Base-by-base conservation (phyloP, 345 rosid species). In the Trapa incisa region DNA sequence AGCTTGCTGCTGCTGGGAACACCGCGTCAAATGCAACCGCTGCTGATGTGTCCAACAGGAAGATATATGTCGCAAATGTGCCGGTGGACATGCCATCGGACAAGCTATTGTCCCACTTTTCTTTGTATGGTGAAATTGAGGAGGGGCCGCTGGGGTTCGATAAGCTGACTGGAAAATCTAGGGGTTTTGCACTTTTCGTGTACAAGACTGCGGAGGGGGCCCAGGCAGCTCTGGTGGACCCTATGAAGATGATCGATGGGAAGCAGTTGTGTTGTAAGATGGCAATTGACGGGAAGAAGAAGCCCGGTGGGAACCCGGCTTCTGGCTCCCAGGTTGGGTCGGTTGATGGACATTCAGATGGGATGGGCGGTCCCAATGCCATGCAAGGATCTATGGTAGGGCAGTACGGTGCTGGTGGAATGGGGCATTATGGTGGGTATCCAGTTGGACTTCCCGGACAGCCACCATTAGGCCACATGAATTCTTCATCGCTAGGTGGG, bases 101-200 rank as follows among this genome's bases (percentile, higher is more conserved):
- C 61, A 91, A 86, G 81, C 66, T 91, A 6, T 29, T 80, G 71
- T 77, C 79, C 37, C 85, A 69, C 60, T 91, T 91, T 61, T 22
- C 84, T 17, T 77, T 75, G 68, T 91, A 84, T 56, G 97, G 97
- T 0, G 96, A 91, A 70, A 89, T 91, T 38, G 97, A 89, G 64
- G 94, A 86, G 71, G 97, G 97, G 14, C 97, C 97, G 1, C 69
- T 91, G 38, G 98, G 98, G 2, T 87, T 87, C 57, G 98, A 92
- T 76, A 89, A 89, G 73, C 79, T 80, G 78, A 89, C 96, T 2
- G 96, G 98, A 52, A 91, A 91, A 65, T 86, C 96, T 1, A 85
- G 80, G 64, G 98, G 98, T 0, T 92, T 85, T 61, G 94, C 96
- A 0, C 71, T 92, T 72, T 92, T 92, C 74, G 96, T 92, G 3